These are phyloP conservation scores for Plantago rigida DNA, from an alignment of 305 asterid species.

Conservation along the genomic window DNA sequence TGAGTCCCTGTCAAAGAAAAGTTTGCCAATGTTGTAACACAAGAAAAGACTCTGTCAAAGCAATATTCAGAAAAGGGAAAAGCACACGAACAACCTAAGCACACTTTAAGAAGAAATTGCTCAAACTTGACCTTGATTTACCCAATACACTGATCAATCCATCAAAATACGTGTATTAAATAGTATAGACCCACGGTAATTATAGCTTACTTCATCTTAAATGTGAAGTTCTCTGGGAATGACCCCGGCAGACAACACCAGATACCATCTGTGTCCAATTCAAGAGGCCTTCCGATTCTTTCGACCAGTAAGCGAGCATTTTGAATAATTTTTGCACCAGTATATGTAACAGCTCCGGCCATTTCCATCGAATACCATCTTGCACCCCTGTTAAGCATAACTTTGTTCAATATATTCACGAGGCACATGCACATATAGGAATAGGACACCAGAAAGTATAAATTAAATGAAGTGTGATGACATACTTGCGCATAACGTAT, in stretches of 20 bases:
- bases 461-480: conserved; percentile 21
- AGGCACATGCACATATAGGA: conserved; percentile 19
- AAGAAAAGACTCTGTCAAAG: conserved; percentile 26
- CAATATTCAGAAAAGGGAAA: conserved; percentile 26
- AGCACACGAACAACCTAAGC: conserved; percentile 20
- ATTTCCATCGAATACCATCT: conserved; percentile 99
- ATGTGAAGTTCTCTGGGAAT: conserved; percentile 94
- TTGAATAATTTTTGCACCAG: conserved; percentile 96
- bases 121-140: conserved; percentile 17
- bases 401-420: conserved; percentile 16
- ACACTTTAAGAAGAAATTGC: conserved; percentile 21
- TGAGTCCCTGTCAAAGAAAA: conserved; percentile 49
- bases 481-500: conserved; percentile 98
- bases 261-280: conserved; percentile 96
- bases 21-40: conserved; percentile 16
- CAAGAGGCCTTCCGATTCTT: conserved; percentile 96
- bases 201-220: conserved; percentile 61
- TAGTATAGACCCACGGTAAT: conserved; percentile 20
- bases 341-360: conserved; percentile 98
- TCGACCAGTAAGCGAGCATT: conserved; percentile 94
- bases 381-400: conserved; percentile 62
- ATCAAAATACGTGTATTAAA: conserved; percentile 7
- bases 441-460: conserved; percentile 16
- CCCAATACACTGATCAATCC: conserved; percentile 11
- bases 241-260: conserved; percentile 94